Percentiles rank a stretch among this genome's conserved stretches.
These are phyloP conservation scores for Fusarium anguioides DNA, from an alignment of 2,329 filamentous ascomycete genomes.

Conservation along the genomic window DNA sequence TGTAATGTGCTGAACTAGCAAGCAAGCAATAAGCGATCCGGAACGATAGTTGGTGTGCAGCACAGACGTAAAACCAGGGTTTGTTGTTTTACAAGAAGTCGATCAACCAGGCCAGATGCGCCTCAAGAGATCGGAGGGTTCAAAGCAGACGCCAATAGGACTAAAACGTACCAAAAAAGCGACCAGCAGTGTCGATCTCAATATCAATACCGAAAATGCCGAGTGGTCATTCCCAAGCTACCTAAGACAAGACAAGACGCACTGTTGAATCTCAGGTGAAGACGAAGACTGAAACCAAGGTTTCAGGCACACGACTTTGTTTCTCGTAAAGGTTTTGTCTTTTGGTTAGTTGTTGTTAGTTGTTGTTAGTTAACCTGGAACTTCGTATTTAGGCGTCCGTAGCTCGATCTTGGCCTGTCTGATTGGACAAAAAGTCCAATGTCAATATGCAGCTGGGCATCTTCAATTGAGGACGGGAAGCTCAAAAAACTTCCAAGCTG, in stretches of 20 bases:
- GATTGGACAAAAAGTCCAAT: not conserved
- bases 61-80: conserved; percentile 20
- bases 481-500: not conserved
- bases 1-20: not conserved
- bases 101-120: conserved; percentile 28
- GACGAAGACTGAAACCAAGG: conserved; percentile 6
- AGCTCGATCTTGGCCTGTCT: conserved; percentile 1
- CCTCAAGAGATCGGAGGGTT: conserved; percentile 28
- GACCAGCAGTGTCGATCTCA: conserved; percentile 28
- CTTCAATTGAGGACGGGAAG: not conserved
- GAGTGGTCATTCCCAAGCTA: conserved; percentile 26
- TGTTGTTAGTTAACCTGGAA: not conserved
- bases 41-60: conserved; percentile 16
- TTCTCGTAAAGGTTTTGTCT: not conserved
- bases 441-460: conserved; percentile 15
- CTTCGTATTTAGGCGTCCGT: conserved; percentile 10
- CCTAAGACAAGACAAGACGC: conserved; percentile 14
- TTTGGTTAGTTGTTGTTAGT: not conserved
- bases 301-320: conserved; percentile 18
- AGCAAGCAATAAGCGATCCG: not conserved
- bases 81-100: conserved; percentile 19
- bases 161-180: conserved; percentile 25
- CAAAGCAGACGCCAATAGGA: conserved; percentile 18
- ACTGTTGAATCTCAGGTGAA: conserved; percentile 20
- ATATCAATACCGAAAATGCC: conserved; percentile 32